Evolutionary conservation across 2,329 filamentous ascomycete species (phyloP), one percentile per base, ranked within the genome.

Genomic region (Didymella sp.): DNA sequence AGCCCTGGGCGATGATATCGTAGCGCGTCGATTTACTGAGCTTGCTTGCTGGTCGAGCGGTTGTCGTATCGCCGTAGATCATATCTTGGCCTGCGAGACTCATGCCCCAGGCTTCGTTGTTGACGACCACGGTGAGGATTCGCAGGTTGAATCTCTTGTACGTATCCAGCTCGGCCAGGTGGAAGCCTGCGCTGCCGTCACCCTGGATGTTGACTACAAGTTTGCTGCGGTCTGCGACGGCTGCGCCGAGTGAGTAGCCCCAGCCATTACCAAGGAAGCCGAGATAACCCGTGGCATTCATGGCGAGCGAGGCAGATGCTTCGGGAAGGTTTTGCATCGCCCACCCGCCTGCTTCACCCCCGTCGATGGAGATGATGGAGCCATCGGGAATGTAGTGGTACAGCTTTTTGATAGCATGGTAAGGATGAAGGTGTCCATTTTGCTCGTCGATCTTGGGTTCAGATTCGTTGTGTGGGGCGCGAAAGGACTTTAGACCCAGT

Each of bases 21-120:
- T 77, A 80, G 31, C 73, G 64, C 21, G 74, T 76, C n/a, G 63
- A 62, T 6, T 66, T 56, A 4, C 65, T 71, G 7, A 79, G 59
- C 7, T 61, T 63, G 27, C 72, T 70, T 11, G 74, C 69, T 1
- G 73, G 72, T 19, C 77, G 66, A 6, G 67, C 63, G 0, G 64
- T 52, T 5, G 75, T 74, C 6, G 69, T 55, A 5, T 64, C 49
- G 1, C 72, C 76, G 51, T 79, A 81, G 0, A 81, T 67, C 15
- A 81, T 66, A 19, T 81, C 77, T 61, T 81, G 79, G 0, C 79
- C 79, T 8, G 77, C 75, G 6, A 70, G 64, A 25, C 71, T 76
- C 79, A 81, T 81, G 13, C 79, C 79, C 79, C 79, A 81, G 28
- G 70, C 72, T 46, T 70, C 72, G 52, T 81, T 81, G 59, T 81